A percentile compares a stretch with the other conserved stretches of the same genome.
phyloP scores from a whole-genome alignment of 768 basidiomycete species.

The Trametes punicea region DNA sequence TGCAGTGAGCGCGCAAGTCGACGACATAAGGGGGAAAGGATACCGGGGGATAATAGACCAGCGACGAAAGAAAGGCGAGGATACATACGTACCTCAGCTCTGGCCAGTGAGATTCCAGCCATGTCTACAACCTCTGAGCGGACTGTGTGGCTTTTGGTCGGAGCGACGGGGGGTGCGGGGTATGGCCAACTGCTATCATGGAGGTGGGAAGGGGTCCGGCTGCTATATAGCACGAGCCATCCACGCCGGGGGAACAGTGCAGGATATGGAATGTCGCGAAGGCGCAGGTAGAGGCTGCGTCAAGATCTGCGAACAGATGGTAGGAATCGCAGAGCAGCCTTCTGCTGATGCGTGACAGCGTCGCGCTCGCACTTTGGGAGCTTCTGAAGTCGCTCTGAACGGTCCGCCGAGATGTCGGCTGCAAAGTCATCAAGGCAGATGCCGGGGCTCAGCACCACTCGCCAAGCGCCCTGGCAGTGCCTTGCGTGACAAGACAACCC shows the following conservation, averaged over 20 bases:
- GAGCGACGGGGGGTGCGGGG: too few species aligned
- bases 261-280: background rate
- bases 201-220: background rate
- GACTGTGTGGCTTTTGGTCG: background rate
- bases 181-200: too few species aligned
- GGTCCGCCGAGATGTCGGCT: background rate
- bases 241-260: background rate
- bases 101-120: background rate
- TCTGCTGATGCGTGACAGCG: background rate
- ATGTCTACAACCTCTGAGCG: background rate
- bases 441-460: background rate
- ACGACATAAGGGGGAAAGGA: background rate
- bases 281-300: background rate
- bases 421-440: background rate
- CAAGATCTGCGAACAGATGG: background rate
- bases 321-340: background rate
- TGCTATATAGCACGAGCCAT: background rate
- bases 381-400: background rate
- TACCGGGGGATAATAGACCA: background rate
- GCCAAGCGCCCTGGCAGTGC: background rate
- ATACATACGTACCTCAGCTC: background rate
- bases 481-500: background rate
- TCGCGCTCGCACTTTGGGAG: background rate
- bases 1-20: too few species aligned
- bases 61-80: background rate